Conservation (phyloP, 78 protist species). For the slime mould (Dictyostelium discoideum) region DNA sequence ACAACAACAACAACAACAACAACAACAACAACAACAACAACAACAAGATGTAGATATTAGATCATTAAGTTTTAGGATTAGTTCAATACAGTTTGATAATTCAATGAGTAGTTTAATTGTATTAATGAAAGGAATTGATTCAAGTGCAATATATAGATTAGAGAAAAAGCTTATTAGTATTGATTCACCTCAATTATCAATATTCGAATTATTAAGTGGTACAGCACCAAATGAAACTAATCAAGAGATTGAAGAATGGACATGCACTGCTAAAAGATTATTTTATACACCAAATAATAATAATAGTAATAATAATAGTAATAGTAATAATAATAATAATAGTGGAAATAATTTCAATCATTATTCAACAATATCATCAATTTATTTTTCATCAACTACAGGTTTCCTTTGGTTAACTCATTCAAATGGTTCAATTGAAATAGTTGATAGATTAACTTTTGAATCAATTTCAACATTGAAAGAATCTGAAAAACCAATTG, state of each 20-base stretch:
- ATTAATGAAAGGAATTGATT: constrained; percentile 24
- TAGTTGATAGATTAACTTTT: constrained; percentile 30
- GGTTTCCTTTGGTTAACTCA: constrained; percentile 47
- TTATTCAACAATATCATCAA: constrained; percentile 20
- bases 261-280: constrained; percentile 1
- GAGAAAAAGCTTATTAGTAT: constrained; percentile 2
- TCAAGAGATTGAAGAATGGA: constrained; percentile 12
- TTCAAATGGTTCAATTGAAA: constrained; percentile 45
- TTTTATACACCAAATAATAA: background rate
- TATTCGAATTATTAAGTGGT: constrained; percentile 1
- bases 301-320: no score
- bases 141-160: constrained; percentile 22
- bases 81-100: constrained; percentile 38
- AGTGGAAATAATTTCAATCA: background rate
- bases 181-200: constrained; percentile 29
- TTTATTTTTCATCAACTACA: constrained; percentile 27
- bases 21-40: no score
- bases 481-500: background rate
- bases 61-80: constrained; percentile 25
- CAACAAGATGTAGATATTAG: background rate
- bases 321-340: background rate
- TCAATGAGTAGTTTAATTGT: constrained; percentile 34
- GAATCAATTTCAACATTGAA: constrained; percentile 2
- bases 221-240: background rate
- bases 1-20: no score